These are phyloP conservation scores for Perilla frutescens DNA, from an alignment of 257 asterid species.

Conservation along the genomic window DNA sequence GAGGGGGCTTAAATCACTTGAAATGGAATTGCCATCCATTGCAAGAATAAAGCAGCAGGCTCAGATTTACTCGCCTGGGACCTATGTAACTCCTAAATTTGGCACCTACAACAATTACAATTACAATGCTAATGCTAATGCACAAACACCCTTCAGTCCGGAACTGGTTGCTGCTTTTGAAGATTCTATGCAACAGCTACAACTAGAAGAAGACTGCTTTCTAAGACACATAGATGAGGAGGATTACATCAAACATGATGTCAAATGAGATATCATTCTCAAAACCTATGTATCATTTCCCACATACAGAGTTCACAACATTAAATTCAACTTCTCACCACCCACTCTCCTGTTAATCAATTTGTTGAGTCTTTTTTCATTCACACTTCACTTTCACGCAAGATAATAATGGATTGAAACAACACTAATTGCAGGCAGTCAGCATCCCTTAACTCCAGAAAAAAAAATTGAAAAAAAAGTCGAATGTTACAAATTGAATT, in stretches of 20 bases:
- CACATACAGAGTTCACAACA: too few species aligned
- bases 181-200: conserved; percentile 53
- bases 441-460: conserved; percentile 17
- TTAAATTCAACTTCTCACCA: too few species aligned
- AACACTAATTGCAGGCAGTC: conserved; percentile 25
- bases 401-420: conserved; percentile 7
- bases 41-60: conserved; percentile 43
- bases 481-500: conserved; percentile 32
- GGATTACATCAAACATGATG: neutral
- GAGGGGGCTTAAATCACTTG: conserved; percentile 48
- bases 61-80: conserved; percentile 44
- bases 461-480: neutral
- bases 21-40: conserved; percentile 44
- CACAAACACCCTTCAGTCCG: conserved; percentile 34
- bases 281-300: too few species aligned
- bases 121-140: conserved; percentile 16
- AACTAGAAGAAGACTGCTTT: conserved; percentile 52
- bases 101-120: conserved; percentile 41
- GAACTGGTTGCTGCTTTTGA: conserved; percentile 58
- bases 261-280: too few species aligned
- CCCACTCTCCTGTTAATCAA: too few species aligned
- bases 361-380: too few species aligned
- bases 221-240: conserved; percentile 42
- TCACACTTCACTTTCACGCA: conserved; percentile 23
- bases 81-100: conserved; percentile 54